A percentile compares a stretch with the other conserved stretches of the same genome.
Evolutionary conservation across 805 yeast genomes (phyloP).

Genomic region (Candida yuanshanica): DNA sequence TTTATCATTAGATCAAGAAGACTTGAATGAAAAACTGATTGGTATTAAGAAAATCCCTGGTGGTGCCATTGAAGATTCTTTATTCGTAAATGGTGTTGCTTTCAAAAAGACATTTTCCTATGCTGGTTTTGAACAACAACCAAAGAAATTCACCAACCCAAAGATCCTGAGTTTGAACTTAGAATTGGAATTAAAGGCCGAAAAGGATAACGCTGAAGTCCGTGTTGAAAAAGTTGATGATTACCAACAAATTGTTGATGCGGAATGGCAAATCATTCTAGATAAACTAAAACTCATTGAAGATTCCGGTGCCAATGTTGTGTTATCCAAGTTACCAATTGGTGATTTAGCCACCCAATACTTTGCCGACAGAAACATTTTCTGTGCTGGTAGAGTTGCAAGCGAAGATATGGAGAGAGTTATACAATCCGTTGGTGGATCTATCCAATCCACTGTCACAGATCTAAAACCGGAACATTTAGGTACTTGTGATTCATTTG

Average conservation of each 20-base stretch:
- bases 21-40: slow-evolving; percentile 81
- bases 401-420: slow-evolving; percentile 89
- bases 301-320: slow-evolving; percentile 85
- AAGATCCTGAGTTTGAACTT: slow-evolving; percentile 81
- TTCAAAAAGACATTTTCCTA: slow-evolving; percentile 95
- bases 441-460: slow-evolving; percentile 71
- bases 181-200: slow-evolving; percentile 95
- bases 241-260: slow-evolving; percentile 94
- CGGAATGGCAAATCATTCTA: slow-evolving; percentile 96
- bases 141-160: slow-evolving; percentile 76
- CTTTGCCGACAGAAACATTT: slow-evolving; percentile 92
- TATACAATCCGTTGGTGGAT: slow-evolving; percentile 89
- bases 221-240: slow-evolving; percentile 90
- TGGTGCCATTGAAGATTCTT: slow-evolving; percentile 92
- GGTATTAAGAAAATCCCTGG: slow-evolving; percentile 95
- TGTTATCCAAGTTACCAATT: slow-evolving; percentile 89
- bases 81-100: slow-evolving; percentile 90
- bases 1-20: slow-evolving; percentile 73
- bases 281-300: slow-evolving; percentile 80
- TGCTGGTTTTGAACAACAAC: slow-evolving; percentile 99
- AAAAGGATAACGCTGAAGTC: slow-evolving; percentile 97
- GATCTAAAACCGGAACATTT: slow-evolving; percentile 65
- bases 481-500: slow-evolving; percentile 81
- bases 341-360: slow-evolving; percentile 99
- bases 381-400: slow-evolving; percentile 95